Percentiles rank a stretch among this genome's conserved stretches.
Conservation (phyloP, 2,329 filamentous ascomycete species). For the Colletotrichum sp. region DNA sequence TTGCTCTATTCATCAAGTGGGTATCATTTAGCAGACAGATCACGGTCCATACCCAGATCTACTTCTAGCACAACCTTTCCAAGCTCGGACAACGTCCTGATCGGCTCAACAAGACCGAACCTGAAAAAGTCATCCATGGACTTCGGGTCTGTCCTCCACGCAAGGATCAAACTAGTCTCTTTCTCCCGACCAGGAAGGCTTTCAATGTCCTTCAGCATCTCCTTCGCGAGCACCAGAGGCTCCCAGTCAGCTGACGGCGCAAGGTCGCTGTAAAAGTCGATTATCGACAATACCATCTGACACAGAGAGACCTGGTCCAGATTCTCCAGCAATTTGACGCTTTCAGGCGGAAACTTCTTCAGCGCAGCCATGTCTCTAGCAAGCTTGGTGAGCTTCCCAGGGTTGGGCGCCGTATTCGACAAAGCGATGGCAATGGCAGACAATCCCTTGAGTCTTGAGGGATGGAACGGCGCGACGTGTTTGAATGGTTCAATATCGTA, state of each 20-base stretch:
- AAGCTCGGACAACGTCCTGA: slow-evolving; percentile 51
- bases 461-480: slow-evolving; percentile 54
- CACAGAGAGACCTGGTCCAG: slow-evolving; percentile 60
- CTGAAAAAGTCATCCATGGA: slow-evolving; percentile 50
- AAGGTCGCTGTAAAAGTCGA: slow-evolving; percentile 44
- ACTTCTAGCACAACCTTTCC: slow-evolving; percentile 47
- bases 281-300: slow-evolving; percentile 57
- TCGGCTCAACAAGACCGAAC: slow-evolving; percentile 51
- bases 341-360: background rate
- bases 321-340: slow-evolving; percentile 25
- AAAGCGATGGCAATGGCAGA: slow-evolving; percentile 58
- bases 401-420: slow-evolving; percentile 50
- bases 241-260: slow-evolving; percentile 53
- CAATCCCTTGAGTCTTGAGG: slow-evolving; percentile 54
- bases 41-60: slow-evolving; percentile 38
- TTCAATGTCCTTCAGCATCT: slow-evolving; percentile 55
- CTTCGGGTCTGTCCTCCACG: slow-evolving; percentile 48
- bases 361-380: slow-evolving; percentile 28
- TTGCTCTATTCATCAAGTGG: background rate
- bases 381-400: slow-evolving; percentile 30
- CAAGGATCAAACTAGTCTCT: slow-evolving; percentile 47
- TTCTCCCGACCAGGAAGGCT: slow-evolving; percentile 49
- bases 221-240: slow-evolving; percentile 46
- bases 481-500: slow-evolving; percentile 55
- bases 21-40: slow-evolving; percentile 3